A percentile compares a stretch with the other conserved stretches of the same genome.
Conservation (phyloP, 140 eudicot genomes). For the Cichorium intybus region DNA sequence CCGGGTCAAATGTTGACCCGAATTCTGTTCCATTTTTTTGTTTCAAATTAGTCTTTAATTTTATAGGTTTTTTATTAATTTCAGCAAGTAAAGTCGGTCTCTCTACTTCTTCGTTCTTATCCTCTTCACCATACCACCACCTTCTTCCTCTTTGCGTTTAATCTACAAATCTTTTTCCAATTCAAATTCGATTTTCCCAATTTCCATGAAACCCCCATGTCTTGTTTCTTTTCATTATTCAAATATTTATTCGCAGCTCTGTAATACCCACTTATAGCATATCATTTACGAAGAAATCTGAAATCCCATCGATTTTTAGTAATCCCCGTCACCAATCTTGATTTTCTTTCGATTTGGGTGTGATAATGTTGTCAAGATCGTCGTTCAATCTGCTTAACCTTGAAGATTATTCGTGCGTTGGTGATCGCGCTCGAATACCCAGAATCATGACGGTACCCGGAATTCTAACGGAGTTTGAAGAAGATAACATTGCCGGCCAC, state of each 20-base stretch:
- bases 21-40: not conserved
- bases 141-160: conserved; percentile 18
- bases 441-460: conserved; percentile 58
- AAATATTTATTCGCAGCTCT: conserved; percentile 6
- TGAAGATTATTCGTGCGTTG: conserved; percentile 46
- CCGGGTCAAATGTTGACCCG: conserved; percentile 28
- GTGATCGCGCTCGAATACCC: conserved; percentile 53
- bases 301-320: not conserved
- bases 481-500: not conserved
- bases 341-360: not conserved
- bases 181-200: not conserved
- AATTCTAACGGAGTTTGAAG: conserved; percentile 53
- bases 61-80: not conserved
- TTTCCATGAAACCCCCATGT: conserved; percentile 17
- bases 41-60: not conserved
- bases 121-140: conserved; percentile 32
- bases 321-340: not conserved
- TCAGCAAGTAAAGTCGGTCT: conserved; percentile 25
- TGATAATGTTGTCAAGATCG: conserved; percentile 69
- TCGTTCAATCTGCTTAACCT: conserved; percentile 63
- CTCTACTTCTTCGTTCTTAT: conserved; percentile 29
- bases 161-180: not conserved
- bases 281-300: not conserved
- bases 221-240: not conserved
- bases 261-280: conserved; percentile 2